Percentiles rank a stretch among this genome's conserved stretches.
These are phyloP conservation scores for Trametes maxima DNA, from an alignment of 768 basidiomycete species.

Conservation along the genomic window DNA sequence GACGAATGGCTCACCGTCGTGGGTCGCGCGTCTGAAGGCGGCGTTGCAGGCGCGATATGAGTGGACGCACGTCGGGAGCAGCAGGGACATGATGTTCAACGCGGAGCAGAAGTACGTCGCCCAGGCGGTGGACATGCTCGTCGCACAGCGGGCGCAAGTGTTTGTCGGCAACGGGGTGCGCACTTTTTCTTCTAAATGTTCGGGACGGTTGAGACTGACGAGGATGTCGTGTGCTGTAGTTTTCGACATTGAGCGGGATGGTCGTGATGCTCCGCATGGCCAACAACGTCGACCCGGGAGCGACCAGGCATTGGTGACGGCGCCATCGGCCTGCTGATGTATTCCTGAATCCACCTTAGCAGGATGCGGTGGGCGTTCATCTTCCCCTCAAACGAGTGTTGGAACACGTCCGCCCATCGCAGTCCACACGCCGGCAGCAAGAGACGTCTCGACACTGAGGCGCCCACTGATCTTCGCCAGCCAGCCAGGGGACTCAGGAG, in stretches of 20 bases:
- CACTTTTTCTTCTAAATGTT: not conserved
- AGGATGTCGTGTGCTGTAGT: not conserved
- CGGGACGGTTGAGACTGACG: not conserved
- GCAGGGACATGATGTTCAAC: slow-evolving; percentile 42
- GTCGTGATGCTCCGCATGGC: slow-evolving; percentile 14
- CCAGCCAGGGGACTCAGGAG: too few relatives aligned
- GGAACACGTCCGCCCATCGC: too few relatives aligned
- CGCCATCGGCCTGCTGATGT: not conserved
- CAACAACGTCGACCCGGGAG: not conserved
- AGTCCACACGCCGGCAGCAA: too few relatives aligned
- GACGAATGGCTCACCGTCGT: slow-evolving; percentile 46
- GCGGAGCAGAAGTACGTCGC: slow-evolving; percentile 46
- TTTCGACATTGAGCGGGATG: slow-evolving; percentile 15
- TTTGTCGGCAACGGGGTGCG: slow-evolving; percentile 57
- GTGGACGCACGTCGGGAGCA: slow-evolving; percentile 45
- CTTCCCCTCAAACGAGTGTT: not conserved
- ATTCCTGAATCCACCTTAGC: not conserved
- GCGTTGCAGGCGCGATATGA: slow-evolving; percentile 34
- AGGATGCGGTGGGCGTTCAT: not conserved
- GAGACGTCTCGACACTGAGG: too few relatives aligned
- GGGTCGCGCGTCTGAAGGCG: slow-evolving; percentile 42
- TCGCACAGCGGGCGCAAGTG: slow-evolving; percentile 47
- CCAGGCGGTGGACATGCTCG: slow-evolving; percentile 53
- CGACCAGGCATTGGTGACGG: slow-evolving; percentile 8
- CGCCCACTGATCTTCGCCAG: too few relatives aligned